A percentile compares a stretch with the other conserved stretches of the same genome.
These are phyloP conservation scores for Adansonia madagascariensis DNA, from an alignment of 441 rosid species.

Conservation along the genomic window DNA sequence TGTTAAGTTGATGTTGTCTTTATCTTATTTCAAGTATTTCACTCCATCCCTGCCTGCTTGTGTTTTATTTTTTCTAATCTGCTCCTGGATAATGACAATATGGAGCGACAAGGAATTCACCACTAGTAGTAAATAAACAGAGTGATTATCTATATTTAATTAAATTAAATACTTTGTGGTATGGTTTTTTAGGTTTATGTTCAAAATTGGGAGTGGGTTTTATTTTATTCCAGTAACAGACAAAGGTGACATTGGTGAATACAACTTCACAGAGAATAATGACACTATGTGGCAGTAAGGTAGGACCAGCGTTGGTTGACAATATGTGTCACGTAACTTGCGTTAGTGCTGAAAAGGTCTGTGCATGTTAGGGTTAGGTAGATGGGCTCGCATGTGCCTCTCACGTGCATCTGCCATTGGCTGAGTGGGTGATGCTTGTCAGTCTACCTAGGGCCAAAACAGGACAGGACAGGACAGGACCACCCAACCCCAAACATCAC, in stretches of 20 bases:
- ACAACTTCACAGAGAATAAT: slow-evolving; percentile 22
- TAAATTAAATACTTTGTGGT: background rate
- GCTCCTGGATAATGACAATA: slow-evolving; percentile 11
- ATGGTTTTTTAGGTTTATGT: background rate
- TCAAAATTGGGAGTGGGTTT: background rate
- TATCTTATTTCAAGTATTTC: background rate
- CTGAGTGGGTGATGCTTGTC: background rate
- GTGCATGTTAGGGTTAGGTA: slow-evolving; percentile 18
- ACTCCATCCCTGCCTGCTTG: background rate
- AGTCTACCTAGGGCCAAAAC: background rate
- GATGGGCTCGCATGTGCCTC: slow-evolving; percentile 19
- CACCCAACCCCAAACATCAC: slow-evolving; percentile 3
- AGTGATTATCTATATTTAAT: background rate
- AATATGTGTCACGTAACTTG: background rate
- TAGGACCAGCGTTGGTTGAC: slow-evolving; percentile 24
- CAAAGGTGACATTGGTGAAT: slow-evolving; percentile 35
- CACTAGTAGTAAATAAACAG: background rate
- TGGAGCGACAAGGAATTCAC: background rate
- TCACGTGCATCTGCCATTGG: slow-evolving; percentile 12
- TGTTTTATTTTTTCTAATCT: background rate
- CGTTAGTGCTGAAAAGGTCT: background rate
- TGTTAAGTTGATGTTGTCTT: slow-evolving; percentile 25
- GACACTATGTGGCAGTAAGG: slow-evolving; percentile 18
- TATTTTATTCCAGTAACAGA: slow-evolving; percentile 17
- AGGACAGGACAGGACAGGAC: slow-evolving; percentile 18